Base-by-base conservation (phyloP, 1,284 basidiomycete species). In the Retiboletus flavoniger region DNA sequence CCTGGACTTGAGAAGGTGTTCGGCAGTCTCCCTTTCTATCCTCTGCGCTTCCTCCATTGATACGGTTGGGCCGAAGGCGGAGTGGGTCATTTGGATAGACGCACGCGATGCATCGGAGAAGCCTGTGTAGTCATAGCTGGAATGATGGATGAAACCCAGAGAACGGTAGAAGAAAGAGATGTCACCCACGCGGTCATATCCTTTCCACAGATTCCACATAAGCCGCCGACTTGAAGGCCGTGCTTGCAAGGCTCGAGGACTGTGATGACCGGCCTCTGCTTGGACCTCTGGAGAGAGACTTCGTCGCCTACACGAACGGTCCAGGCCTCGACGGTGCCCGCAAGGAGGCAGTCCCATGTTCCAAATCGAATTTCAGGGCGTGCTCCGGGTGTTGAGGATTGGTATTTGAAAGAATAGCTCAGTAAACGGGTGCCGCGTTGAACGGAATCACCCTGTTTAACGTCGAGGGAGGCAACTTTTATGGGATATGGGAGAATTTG, bases 191-290 rank as follows among this genome's bases (percentile, higher is more conserved):
- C 84, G 44, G 93, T 95, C 78, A 98, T 85, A 64, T 97, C 93
- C 72, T 91, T 93, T 36, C 95, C 95, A 69, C 95, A 99, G 31
- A 96, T 72, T 2, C 91, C 94, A 69, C 95, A 99, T 56, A 98
- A 80, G 1, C 96, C 96, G 36, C 87, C 86, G 55, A 96, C 79
- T 72, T 98, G 95, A 61, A 96, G 87, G 47, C 91, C 91, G 72
- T 99, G 95, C 49, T 91, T 93, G 75, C 95, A 99, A 17, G 91
- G 89, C 70, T 96, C 93, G 46, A 83, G 74, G 59, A 96, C 76
- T 42, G 80, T 74, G 24, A 93, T 72, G 50, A 84, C 80, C 2
- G 87, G 78, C 52, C 74, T 79, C 39, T 81, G 79, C 59, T 75
- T 79, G 17, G 84, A 84, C 60, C 70, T 78, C 53, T 78, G 75